Base-by-base conservation (phyloP, 2,329 filamentous ascomycete species). In the Xylaria hypoxylon region DNA sequence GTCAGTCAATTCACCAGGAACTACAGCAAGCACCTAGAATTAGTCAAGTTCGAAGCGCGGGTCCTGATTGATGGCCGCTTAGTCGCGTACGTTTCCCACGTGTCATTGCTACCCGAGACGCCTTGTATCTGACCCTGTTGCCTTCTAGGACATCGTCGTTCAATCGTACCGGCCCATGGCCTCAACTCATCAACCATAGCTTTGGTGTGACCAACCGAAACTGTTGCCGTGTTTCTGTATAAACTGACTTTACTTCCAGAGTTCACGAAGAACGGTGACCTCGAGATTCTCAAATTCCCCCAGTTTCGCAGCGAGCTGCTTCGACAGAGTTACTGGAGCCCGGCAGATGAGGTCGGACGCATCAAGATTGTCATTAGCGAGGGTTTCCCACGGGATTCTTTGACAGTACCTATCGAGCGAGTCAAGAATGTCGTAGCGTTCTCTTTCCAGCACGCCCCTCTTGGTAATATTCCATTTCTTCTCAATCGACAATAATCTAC, bases 361-460 rank as follows among this genome's bases (percentile, higher is more conserved):
- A 90, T 97, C 79, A 93, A 91, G 75, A 78, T 96, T 28, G 78
- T 94, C 60, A 86, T 97, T 64, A 89, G 91, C 53, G 92, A 95
- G 75, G 90, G 92, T 0, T 89, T 93, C 64, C 82, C 85, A 10
- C 82, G 88, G 42, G 83, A 86, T 65, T 86, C 81, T 2, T 62
- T 80, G 0, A 79, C 81, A 2, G 78, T 81, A 47, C 86, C 87
- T 0, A 87, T 92, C 70, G 89, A 92, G 72, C 83, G 88, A 45
- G 81, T 92, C 68, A 91, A 90, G 74, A 92, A 94, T 73, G 79
- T 93, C 50, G 86, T 94, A 26, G 86, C 87, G 15, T 96, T 97
- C 78, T 90, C 93, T 0, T 97, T 96, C 73, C 92, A 96, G 74
- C 92, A 96, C 81, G 93, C 92, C 38, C 93, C 93, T 0, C 80